Conservation (phyloP, 2,329 filamentous ascomycete species). For the Paramyrothecium sp. region DNA sequence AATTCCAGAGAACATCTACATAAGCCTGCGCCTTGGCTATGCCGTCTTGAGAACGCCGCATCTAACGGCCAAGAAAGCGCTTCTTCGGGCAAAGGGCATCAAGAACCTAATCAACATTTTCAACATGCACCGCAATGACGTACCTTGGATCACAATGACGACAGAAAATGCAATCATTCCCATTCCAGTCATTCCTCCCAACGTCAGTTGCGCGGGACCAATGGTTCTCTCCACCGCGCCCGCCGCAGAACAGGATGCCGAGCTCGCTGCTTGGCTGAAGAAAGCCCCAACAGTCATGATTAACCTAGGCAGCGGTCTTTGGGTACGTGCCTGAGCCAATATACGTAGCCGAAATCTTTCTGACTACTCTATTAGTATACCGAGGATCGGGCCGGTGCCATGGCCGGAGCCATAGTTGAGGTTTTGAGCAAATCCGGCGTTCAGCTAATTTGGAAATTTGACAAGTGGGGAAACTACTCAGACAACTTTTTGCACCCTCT, state of each 20-base stretch:
- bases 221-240: slow-evolving; percentile 38
- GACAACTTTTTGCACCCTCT: slow-evolving; percentile 12
- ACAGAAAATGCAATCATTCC: slow-evolving; percentile 26
- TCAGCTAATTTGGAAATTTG: slow-evolving; percentile 33
- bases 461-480: slow-evolving; percentile 8
- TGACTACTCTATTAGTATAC: slow-evolving; percentile 19
- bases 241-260: slow-evolving; percentile 36
- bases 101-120: slow-evolving; percentile 18
- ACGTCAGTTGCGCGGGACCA: slow-evolving; percentile 34
- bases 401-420: slow-evolving; percentile 18
- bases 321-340: slow-evolving; percentile 2
- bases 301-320: slow-evolving; percentile 40
- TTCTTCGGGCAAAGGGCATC: slow-evolving; percentile 16
- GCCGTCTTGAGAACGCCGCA: slow-evolving; percentile 22
- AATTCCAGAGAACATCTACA: slow-evolving; percentile 27
- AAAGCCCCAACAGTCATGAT: slow-evolving; percentile 42
- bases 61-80: slow-evolving; percentile 16
- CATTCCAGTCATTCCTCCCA: slow-evolving; percentile 32
- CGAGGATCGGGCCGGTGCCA: slow-evolving; percentile 10
- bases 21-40: slow-evolving; percentile 28
- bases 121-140: slow-evolving; percentile 20
- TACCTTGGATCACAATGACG: slow-evolving; percentile 25
- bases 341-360: neutral
- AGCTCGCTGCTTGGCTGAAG: slow-evolving; percentile 40
- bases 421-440: slow-evolving; percentile 17